Base-by-base conservation (phyloP, 164 flowering plant species). In the Aristolochia fimbriata region DNA sequence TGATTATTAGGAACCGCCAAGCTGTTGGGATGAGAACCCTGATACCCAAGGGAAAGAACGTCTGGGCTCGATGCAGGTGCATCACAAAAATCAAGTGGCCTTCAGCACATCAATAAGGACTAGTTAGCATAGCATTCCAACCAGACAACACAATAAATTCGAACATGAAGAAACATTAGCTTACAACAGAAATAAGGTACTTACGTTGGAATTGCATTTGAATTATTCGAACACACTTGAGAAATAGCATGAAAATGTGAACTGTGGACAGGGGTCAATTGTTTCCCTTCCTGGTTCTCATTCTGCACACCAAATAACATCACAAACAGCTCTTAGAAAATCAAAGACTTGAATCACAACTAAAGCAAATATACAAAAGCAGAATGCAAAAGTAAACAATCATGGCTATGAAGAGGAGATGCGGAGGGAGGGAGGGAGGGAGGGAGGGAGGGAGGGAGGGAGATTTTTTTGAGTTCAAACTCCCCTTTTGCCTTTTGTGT, bases 71-170 rank as follows among this genome's bases (percentile, higher is more conserved):
- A 66, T 47, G 74, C 52, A 53, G 70, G 73, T 43, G 73, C 70
- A 63, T 90, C 96, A 75, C 80, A 84, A 51, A 88, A 80, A 78
- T 94, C 97, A 73, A 83, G 89, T 46, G 99, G 99, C 78, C 99
- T 94, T 73, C 74, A 78, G 27, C 41, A 61, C 0, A 55, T 47
- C 51, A 45, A 61, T 62, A 30, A 30, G 0, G 51, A 45, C 5
- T 12, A 50, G 33, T 12, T 59, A 33, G 57, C 27, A 56, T 49
- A 15, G 47, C 21, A 45, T 16, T 31, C 17, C 41, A 19, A 59
- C 30, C 55, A 56, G 64, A 15, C 41, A 45, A 41, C 25, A 8
- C 33, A 57, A 16, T 22, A 8, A 52, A 43, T 19, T 52, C 33
- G 9, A 24, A 48, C 9, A 52, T 10, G 56, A 15, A 11, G 22